phyloP scores from a whole-genome alignment of 2,329 filamentous ascomycete genomes.

The Talaromyces sp. region DNA sequence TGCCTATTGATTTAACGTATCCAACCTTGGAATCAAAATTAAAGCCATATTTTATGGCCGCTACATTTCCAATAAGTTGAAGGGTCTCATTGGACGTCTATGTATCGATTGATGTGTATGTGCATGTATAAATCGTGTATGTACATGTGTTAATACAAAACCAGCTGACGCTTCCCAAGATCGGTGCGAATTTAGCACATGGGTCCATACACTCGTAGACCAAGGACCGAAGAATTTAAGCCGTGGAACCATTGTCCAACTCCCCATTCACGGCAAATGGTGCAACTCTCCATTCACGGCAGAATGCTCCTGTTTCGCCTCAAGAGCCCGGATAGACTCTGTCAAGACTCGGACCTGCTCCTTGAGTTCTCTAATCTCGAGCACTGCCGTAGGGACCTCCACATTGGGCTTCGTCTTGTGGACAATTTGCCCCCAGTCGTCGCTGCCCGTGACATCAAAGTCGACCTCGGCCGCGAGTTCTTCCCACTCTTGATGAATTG shows the following conservation, averaged over 20 bases:
- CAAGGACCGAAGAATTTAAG: not conserved
- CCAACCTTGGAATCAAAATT: no score
- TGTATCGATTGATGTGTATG: no score
- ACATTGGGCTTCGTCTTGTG: constrained; percentile 72
- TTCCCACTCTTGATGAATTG: constrained; percentile 89
- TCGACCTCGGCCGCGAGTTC: constrained; percentile 64
- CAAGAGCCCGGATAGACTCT: constrained; percentile 55
- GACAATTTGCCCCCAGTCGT: constrained; percentile 73
- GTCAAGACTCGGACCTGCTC: constrained; percentile 57
- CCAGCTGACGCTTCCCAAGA: no score
- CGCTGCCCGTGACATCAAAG: constrained; percentile 63
- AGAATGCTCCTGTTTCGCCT: constrained; percentile 15
- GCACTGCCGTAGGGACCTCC: constrained; percentile 67
- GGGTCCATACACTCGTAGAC: not conserved
- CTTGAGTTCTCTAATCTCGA: constrained; percentile 50
- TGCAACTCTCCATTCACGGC: not conserved
- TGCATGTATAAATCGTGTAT: no score
- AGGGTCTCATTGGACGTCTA: no score
- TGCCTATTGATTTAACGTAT: no score
- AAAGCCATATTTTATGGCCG: no score
- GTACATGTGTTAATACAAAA: no score
- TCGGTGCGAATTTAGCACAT: not conserved
- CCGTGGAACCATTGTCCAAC: not conserved
- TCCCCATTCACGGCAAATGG: not conserved
- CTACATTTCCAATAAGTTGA: no score